These are phyloP conservation scores for Metschnikowia similis DNA, from an alignment of 805 yeast species.

Conservation along the genomic window DNA sequence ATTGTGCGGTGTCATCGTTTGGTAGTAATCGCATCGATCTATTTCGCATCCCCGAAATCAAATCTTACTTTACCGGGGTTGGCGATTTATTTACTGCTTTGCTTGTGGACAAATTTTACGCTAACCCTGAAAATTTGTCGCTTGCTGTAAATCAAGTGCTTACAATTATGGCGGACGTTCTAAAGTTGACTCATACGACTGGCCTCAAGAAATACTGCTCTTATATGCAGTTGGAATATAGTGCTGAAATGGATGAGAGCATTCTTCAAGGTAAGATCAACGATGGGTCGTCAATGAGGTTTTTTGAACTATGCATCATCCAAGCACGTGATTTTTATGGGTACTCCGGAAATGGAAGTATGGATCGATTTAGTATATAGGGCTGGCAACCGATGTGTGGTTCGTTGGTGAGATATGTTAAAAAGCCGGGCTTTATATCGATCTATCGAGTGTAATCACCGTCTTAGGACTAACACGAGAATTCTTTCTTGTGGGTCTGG, in stretches of 20 bases:
- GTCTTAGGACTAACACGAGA: too few species aligned
- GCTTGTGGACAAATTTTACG: slow-evolving; percentile 56
- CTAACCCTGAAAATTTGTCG: slow-evolving; percentile 18
- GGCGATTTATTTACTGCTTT: slow-evolving; percentile 89
- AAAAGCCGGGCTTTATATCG: too few species aligned
- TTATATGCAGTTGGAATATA: slow-evolving; percentile 1
- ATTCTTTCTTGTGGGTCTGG: too few species aligned
- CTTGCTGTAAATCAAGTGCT: slow-evolving; percentile 51
- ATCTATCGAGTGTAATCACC: too few species aligned
- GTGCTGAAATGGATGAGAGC: slow-evolving; percentile 9
- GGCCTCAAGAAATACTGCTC: slow-evolving; percentile 33
- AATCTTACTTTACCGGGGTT: slow-evolving; percentile 89
- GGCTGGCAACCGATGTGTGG: too few species aligned
- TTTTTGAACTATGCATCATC: slow-evolving; percentile 67
- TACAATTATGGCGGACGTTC: slow-evolving; percentile 50
- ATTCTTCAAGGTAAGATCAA: slow-evolving; percentile 46
- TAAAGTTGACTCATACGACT: slow-evolving; percentile 42
- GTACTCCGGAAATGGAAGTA: slow-evolving; percentile 21
- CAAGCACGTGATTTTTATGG: slow-evolving; percentile 47
- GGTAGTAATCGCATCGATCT: neutral
- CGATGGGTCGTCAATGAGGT: slow-evolving; percentile 57
- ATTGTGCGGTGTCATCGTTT: slow-evolving; percentile 25
- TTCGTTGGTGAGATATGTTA: too few species aligned
- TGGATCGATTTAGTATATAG: slow-evolving; percentile 5
- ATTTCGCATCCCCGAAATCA: slow-evolving; percentile 56